These are phyloP conservation scores for Chamaenerion angustifolium DNA, from an alignment of 345 rosid species.

Conservation along the genomic window DNA sequence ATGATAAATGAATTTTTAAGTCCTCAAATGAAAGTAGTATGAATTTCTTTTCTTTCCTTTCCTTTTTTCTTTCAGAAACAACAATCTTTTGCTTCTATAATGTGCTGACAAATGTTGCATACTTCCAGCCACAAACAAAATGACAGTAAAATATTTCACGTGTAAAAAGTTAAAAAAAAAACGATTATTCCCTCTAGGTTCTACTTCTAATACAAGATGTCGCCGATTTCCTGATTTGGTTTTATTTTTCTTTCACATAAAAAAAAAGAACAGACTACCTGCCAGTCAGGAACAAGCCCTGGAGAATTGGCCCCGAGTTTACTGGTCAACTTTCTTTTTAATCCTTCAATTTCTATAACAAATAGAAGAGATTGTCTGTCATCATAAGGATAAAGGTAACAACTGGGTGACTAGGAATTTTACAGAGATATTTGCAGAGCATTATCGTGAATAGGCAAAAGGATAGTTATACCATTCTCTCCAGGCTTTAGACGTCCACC, in stretches of 20 bases:
- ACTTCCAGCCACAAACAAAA: no score
- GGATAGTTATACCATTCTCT: slow-evolving; percentile 50
- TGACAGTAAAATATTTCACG: no score
- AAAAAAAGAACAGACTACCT: slow-evolving; percentile 30
- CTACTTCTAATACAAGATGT: no score
- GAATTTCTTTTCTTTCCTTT: no score
- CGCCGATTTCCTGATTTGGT: neutral
- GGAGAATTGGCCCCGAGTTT: slow-evolving; percentile 88
- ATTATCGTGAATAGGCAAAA: neutral
- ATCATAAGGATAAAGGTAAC: neutral
- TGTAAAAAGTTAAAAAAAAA: no score
- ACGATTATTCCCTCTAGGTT: no score
- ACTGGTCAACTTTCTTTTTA: slow-evolving; percentile 88
- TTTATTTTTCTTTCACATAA: neutral
- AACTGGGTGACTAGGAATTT: neutral
- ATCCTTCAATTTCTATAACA: slow-evolving; percentile 67
- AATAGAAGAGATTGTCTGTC: neutral
- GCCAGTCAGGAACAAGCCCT: slow-evolving; percentile 78
- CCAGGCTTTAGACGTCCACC: slow-evolving; percentile 97
- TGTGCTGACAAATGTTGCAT: no score
- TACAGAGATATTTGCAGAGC: neutral
- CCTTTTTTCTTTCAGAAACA: no score
- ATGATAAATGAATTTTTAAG: no score
- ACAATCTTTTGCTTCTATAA: no score
- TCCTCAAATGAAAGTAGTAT: no score